phyloP scores from a whole-genome alignment of 352 stramenopile species.

The Pythium utonaiense region DNA sequence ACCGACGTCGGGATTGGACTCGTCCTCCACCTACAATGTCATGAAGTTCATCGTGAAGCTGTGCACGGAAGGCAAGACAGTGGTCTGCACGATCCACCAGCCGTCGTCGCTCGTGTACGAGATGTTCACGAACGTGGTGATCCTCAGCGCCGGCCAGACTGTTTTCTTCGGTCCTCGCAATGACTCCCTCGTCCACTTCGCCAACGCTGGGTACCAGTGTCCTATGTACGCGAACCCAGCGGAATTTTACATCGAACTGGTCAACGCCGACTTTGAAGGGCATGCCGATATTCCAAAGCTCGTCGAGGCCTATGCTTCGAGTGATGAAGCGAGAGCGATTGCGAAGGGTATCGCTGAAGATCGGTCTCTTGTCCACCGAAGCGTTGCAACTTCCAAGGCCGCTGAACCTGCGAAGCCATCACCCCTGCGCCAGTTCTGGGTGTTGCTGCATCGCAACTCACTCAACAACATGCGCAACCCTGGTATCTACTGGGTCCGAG shows the following conservation, averaged over 20 bases:
- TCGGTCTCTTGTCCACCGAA: no score
- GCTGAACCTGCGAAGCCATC: conserved; percentile 36
- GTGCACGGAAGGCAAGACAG: conserved; percentile 53
- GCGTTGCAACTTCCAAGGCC: no score
- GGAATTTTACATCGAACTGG: conserved; percentile 31
- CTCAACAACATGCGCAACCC: conserved; percentile 63
- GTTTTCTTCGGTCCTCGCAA: conserved; percentile 81
- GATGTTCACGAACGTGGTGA: conserved; percentile 56
- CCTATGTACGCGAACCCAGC: conserved; percentile 63
- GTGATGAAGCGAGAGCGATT: not conserved
- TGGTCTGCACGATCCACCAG: conserved; percentile 85
- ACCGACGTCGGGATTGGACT: conserved; percentile 90
- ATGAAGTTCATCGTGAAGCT: conserved; percentile 69
- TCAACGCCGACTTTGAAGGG: conserved; percentile 42
- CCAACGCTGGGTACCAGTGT: conserved; percentile 40
- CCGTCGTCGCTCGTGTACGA: conserved; percentile 69
- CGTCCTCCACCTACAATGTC: conserved; percentile 80
- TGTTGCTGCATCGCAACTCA: conserved; percentile 49
- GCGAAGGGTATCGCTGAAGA: not conserved
- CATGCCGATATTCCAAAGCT: conserved; percentile 20
- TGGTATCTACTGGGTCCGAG: conserved; percentile 61
- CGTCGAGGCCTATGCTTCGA: no score
- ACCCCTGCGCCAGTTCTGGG: conserved; percentile 42
- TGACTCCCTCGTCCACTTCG: conserved; percentile 59
- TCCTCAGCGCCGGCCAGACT: conserved; percentile 66